Evolutionary conservation across 2,329 filamentous ascomycete genomes (phyloP), one percentile per base, ranked within the genome.

Genomic region (Cladosporium sp.): DNA sequence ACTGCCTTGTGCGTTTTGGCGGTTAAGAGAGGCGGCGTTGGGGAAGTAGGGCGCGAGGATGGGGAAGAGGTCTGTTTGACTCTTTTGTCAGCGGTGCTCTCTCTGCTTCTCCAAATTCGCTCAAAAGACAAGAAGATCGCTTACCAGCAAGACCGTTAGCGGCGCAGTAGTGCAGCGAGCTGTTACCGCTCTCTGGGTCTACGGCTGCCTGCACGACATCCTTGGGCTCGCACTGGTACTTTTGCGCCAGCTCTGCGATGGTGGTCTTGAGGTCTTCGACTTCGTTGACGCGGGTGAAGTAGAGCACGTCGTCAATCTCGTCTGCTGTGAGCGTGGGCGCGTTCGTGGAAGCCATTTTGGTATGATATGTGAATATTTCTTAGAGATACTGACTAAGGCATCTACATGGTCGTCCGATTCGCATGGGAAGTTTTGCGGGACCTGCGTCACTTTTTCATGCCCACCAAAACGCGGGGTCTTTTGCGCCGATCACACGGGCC

Each of bases 221-320:
- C n/a, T 83, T 80, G 1, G 82, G 72, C 0, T 83, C 74, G 51
- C 79, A 80, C 59, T 77, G 80, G 71, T 91, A 85, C 59, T 87
- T 82, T 64, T 82, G 75, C 30, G 85, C 80, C 19, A 95, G 75
- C 25, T 80, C 77, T 12, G 81, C 75, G 54, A 95, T 79, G 62
- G 77, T 79, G 42, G 75, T 70, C 47, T 82, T 77, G 50, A 97
- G 79, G 25, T 93, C 89, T 17, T 80, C 76, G 59, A 85, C 78
- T 63, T 97, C 92, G 64, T 91, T 91, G 0, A 84, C 82, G 38
- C 93, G 89, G 2, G 92, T 84, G 66, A 90, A 86, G 78, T 96
- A 97, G 65, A 97, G 84, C 64, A 97, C 83, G 75, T 97, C 93
- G 73, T 97, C 92, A 68, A 95, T 88, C 73, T 92, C 85, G 55